These are phyloP conservation scores for apple (Malus domestica) DNA, from an alignment of 306 rosid genomes.

Conservation along the genomic window DNA sequence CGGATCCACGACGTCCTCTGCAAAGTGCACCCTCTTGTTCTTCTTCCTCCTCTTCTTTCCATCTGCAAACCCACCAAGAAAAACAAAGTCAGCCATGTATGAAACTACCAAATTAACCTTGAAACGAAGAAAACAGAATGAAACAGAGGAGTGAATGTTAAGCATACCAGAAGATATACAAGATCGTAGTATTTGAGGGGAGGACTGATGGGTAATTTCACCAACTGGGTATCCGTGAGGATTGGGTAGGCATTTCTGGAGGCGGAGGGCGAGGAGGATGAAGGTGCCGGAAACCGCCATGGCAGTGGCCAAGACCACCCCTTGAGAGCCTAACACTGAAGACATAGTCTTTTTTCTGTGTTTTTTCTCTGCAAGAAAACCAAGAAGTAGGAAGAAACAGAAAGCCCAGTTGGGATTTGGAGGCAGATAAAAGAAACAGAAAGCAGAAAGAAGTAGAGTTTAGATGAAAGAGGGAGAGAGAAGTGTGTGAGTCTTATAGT, in stretches of 20 bases:
- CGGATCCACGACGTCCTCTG: conserved; percentile 73
- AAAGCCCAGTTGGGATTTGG: neutral
- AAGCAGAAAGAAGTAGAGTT: neutral
- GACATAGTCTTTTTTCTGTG: conserved; percentile 28
- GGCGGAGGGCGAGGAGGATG: conserved; percentile 74
- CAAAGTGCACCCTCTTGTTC: conserved; percentile 74
- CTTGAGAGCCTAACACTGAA: conserved; percentile 59
- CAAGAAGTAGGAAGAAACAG: neutral
- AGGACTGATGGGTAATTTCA: conserved; percentile 14
- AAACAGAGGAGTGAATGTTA: neutral
- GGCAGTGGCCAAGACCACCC: conserved; percentile 88
- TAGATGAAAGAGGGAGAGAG: neutral
- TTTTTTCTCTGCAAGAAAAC: neutral
- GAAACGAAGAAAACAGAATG: neutral
- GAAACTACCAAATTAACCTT: neutral
- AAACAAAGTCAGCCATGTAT: neutral
- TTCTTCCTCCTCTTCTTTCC: conserved; percentile 40
- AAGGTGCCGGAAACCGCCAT: conserved; percentile 98
- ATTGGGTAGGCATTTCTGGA: conserved; percentile 42
- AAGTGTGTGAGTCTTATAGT: neutral
- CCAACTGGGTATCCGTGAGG: conserved; percentile 28
- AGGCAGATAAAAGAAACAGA: neutral
- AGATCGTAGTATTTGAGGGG: conserved; percentile 56
- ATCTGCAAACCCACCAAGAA: conserved; percentile 29
- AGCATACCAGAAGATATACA: conserved; percentile 73